phyloP scores from a whole-genome alignment of 176 grass and related monocot species.

The Cenchrus purpureus region DNA sequence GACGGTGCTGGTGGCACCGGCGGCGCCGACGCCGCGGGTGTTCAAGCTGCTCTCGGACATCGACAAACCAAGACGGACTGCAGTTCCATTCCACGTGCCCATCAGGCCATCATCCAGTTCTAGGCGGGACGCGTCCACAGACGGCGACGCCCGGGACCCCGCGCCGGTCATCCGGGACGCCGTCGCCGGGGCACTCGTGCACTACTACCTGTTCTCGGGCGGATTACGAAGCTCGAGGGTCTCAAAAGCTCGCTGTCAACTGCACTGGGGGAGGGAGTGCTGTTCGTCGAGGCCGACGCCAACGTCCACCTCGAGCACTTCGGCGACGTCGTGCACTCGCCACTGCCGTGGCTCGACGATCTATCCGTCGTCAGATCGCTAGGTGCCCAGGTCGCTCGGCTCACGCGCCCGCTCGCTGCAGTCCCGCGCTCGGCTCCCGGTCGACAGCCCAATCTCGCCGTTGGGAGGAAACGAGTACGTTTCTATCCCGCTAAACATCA shows the following conservation, averaged over 20 bases:
- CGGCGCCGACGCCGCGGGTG: slow-evolving; percentile 7
- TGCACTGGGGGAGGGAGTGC: slow-evolving; percentile 56
- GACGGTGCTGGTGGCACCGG: not conserved
- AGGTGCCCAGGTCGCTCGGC: too few relatives aligned
- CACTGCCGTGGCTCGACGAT: slow-evolving; percentile 38
- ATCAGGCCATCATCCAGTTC: not conserved
- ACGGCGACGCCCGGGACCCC: not conserved
- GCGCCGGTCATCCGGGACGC: not conserved
- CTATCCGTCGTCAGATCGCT: not conserved
- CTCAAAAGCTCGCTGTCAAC: slow-evolving; percentile 56
- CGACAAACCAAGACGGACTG: not conserved
- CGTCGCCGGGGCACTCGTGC: too few relatives aligned
- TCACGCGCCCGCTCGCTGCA: too few relatives aligned
- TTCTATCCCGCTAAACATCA: too few relatives aligned
- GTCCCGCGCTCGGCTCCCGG: too few relatives aligned
- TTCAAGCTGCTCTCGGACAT: not conserved
- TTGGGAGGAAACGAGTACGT: too few relatives aligned
- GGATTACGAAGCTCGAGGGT: slow-evolving; percentile 39
- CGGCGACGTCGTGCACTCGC: slow-evolving; percentile 43
- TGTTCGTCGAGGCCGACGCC: slow-evolving; percentile 59
- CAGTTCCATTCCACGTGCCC: not conserved
- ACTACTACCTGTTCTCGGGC: slow-evolving; percentile 56
- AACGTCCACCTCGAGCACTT: slow-evolving; percentile 52
- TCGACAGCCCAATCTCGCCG: too few relatives aligned
- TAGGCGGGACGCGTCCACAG: not conserved